phyloP scores from a whole-genome alignment of 2,329 filamentous ascomycete species.

The Neonectria neomacrospora region DNA sequence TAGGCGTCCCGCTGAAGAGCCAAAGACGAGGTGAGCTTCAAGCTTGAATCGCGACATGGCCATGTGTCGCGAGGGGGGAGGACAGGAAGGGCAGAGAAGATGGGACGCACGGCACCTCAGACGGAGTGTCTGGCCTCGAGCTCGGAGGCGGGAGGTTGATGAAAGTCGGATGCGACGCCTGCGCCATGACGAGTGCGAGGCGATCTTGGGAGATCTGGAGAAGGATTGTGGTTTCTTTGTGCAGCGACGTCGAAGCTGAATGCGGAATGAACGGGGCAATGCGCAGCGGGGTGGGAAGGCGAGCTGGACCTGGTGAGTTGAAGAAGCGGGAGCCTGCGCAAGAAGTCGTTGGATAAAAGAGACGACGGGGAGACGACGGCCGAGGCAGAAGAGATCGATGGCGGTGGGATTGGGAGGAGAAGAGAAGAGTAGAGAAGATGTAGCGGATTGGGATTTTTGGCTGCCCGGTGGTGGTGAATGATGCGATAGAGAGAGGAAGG shows the following conservation, averaged over 20 bases:
- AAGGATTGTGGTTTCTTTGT: background rate
- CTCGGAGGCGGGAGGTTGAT: conserved; percentile 87
- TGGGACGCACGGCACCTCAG: conserved; percentile 82
- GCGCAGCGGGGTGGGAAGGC: background rate
- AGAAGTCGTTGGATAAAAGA: background rate
- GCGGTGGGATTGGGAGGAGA: background rate
- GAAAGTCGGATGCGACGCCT: conserved; percentile 68
- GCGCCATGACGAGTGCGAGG: conserved; percentile 49
- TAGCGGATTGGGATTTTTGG: conserved; percentile 1
- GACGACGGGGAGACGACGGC: background rate
- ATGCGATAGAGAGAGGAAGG: background rate
- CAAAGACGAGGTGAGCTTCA: conserved; percentile 29
- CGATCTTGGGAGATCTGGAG: background rate
- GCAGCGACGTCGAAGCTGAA: background rate
- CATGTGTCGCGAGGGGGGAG: conserved; percentile 5
- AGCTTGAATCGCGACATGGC: conserved; percentile 12
- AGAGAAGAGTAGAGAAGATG: background rate
- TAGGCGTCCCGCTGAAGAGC: conserved; percentile 81
- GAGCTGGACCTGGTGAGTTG: background rate
- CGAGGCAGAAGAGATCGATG: background rate
- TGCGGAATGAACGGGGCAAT: background rate
- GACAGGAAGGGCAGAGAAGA: conserved; percentile 3
- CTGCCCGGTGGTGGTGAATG: background rate
- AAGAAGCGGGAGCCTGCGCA: background rate
- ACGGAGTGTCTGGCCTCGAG: conserved; percentile 86